Base-by-base conservation (phyloP, 177 flowering plant genomes). In the Telopea speciosissima region DNA sequence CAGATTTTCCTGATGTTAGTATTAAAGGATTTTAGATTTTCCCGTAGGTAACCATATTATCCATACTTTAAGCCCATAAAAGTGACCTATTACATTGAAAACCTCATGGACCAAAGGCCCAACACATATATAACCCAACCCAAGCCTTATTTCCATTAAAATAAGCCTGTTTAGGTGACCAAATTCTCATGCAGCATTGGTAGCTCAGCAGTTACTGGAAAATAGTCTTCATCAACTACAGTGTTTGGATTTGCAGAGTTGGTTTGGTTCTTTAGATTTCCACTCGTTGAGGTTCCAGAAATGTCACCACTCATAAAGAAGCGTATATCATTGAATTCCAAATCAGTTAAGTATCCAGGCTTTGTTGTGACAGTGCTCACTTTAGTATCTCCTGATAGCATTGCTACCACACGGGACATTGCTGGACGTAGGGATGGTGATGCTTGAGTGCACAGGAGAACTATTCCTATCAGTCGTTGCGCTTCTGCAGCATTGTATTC, bases 401-500 rank as follows among this genome's bases (percentile, higher is more conserved):
- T 88, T 40, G 79, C 81, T 63, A 85, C 80, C 22, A 82, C 89
- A 22, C 89, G 83, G 8, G 88, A 83, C 89, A 86, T 88, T 24
- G 85, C 24, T 26, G 89, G 91, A 0, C 88, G 75, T 21, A 74
- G 52, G 24, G 62, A 24, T 44, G 87, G 91, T 19, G 84, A 79
- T 28, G 91, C 72, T 67, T 87, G 91, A 44, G 83, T 87, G 79
- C 91, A 87, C 73, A 87, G 44, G 42, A 87, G 84, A 24, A 80
- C 80, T 5, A 87, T 67, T 63, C 84, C 79, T 52, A 86, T 70
- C 36, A 86, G 42, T n/a, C 85, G 69, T 33, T 65, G 69, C 5
- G 74, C 87, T 75, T 87, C 86, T 58, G 74, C 83, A 59, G 73
- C 80, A n/a, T 71, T 26, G 28, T 75, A 85, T 1, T 77, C 72